Percentiles rank a stretch among this genome's conserved stretches.
Conservation (phyloP, 305 asterid genomes). For the Solanum hybrid region DNA sequence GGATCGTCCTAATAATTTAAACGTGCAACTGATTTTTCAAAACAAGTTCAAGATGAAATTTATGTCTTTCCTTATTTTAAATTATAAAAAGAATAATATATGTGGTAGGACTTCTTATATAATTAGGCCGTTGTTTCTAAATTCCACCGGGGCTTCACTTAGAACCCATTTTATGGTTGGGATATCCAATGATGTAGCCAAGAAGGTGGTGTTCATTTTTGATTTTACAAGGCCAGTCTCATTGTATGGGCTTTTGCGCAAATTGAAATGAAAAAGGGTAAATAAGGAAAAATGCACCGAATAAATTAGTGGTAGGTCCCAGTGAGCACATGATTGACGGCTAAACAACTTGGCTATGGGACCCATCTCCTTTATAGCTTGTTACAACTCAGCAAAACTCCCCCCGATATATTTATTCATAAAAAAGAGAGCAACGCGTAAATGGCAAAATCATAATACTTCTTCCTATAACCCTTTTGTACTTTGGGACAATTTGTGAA, state of each 20-base stretch:
- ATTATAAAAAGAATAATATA: too few relatives aligned
- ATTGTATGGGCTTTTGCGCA: background rate
- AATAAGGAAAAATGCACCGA: background rate
- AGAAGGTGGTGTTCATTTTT: background rate
- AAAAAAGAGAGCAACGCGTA: background rate
- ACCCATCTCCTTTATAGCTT: background rate
- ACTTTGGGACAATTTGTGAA: background rate
- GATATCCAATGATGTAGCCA: background rate
- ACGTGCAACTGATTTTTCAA: too few relatives aligned
- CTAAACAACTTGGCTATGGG: background rate
- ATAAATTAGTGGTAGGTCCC: background rate
- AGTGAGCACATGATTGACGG: background rate
- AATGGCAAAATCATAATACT: background rate
- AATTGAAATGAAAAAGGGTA: background rate
- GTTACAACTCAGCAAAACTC: background rate
- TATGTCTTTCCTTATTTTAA: too few relatives aligned
- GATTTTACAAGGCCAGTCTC: background rate
- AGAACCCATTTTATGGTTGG: background rate
- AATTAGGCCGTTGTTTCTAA: background rate
- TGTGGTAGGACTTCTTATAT: background rate
- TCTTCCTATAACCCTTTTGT: background rate
- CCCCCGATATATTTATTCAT: background rate
- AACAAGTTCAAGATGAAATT: background rate
- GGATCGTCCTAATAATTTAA: background rate
- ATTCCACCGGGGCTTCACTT: background rate